phyloP scores from a whole-genome alignment of 805 yeast species.

The Metschnikowia anglica region DNA sequence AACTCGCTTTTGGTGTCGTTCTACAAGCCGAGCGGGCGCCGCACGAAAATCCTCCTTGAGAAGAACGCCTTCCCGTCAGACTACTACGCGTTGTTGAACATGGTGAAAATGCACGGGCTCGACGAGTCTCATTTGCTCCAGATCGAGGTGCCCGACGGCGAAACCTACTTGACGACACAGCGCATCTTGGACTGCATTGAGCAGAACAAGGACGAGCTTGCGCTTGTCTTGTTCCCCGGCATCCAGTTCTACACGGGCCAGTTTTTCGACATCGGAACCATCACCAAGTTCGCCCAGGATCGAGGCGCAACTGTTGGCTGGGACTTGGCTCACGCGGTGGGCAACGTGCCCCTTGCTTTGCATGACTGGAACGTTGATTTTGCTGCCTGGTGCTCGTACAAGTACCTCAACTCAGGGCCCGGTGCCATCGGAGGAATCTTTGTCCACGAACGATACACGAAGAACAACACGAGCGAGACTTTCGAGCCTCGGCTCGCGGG shows the following conservation, averaged over 20 bases:
- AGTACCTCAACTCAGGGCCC: constrained; percentile 89
- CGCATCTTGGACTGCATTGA: constrained; percentile 60
- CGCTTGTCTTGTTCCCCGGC: constrained; percentile 80
- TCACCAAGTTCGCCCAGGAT: constrained; percentile 61
- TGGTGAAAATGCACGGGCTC: constrained; percentile 59
- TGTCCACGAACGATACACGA: constrained; percentile 57
- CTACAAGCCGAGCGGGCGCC: constrained; percentile 60
- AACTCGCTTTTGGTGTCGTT: constrained; percentile 73
- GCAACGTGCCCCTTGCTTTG: constrained; percentile 71
- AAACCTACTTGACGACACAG: constrained; percentile 56
- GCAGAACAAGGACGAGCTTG: constrained; percentile 57
- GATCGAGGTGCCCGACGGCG: constrained; percentile 58
- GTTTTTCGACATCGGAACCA: constrained; percentile 67
- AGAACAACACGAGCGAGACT: constrained; percentile 26
- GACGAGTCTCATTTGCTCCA: constrained; percentile 59
- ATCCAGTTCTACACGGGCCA: constrained; percentile 94
- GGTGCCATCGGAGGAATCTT: constrained; percentile 90
- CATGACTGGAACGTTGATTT: constrained; percentile 93
- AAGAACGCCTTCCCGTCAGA: constrained; percentile 91
- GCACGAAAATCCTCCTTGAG: constrained; percentile 77
- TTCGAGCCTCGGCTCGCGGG: constrained; percentile 79
- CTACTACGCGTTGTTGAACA: constrained; percentile 77
- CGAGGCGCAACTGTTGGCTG: constrained; percentile 69
- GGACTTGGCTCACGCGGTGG: constrained; percentile 95
- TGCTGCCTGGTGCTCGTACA: constrained; percentile 94